Evolutionary conservation across 805 yeast species (phyloP).

Genomic region (Wickerhamomyces tratensis): DNA sequence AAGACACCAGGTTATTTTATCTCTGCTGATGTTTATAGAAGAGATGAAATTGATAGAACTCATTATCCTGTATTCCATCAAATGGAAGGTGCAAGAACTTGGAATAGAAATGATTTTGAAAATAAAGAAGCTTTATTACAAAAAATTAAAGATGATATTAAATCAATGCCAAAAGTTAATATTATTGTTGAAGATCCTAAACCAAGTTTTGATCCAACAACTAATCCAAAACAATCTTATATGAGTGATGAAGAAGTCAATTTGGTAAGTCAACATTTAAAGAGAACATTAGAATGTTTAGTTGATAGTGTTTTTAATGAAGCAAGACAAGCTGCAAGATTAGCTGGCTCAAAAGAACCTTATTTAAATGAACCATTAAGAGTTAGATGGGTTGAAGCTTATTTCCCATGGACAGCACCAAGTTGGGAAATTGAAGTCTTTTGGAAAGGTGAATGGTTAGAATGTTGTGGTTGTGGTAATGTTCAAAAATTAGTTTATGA

Average conservation of each 20-base stretch:
- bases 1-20: conserved; percentile 82
- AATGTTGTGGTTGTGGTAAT: conserved; percentile 93
- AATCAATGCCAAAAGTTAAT: conserved; percentile 52
- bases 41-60: conserved; percentile 91
- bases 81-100: conserved; percentile 90
- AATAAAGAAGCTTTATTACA: conserved; percentile 25
- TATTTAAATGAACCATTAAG: conserved; percentile 66
- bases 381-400: conserved; percentile 91
- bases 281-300: conserved; percentile 74
- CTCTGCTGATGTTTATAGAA: conserved; percentile 90
- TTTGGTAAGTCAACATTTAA: conserved; percentile 67
- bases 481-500: conserved; percentile 70
- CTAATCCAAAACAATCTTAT: conserved; percentile 73
- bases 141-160: conserved; percentile 48
- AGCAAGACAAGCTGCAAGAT: conserved; percentile 52
- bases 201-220: conserved; percentile 38
- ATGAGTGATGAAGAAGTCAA: conserved; percentile 65
- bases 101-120: conserved; percentile 45
- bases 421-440: conserved; percentile 98
- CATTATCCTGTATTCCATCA: conserved; percentile 98
- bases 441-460: conserved; percentile 99
- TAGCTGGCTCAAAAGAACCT: conserved; percentile 49
- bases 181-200: conserved; percentile 71
- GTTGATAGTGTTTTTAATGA: conserved; percentile 76
- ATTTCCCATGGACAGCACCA: conserved; percentile 98